Evolutionary conservation across 2,329 filamentous ascomycete species (phyloP).

Genomic region (Apiospora saccharicola): DNA sequence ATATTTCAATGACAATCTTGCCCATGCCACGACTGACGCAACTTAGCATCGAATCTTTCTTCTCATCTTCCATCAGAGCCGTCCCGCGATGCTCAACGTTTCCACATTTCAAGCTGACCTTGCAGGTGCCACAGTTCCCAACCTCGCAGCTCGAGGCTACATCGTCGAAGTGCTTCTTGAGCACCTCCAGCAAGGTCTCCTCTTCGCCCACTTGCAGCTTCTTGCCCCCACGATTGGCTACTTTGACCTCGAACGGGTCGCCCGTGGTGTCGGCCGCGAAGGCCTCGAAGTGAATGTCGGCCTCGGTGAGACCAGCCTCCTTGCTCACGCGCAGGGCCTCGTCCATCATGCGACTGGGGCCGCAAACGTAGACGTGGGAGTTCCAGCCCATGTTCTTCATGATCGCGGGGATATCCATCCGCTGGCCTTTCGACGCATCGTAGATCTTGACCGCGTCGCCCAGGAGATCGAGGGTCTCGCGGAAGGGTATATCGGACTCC

Average conservation of each 20-base stretch:
- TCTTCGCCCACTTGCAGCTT: slow-evolving; percentile 54
- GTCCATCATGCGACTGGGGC: slow-evolving; percentile 64
- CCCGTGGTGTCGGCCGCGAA: slow-evolving; percentile 62
- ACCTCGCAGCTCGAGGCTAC: slow-evolving; percentile 60
- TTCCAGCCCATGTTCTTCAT: slow-evolving; percentile 51
- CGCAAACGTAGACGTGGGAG: slow-evolving; percentile 68
- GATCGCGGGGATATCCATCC: slow-evolving; percentile 59
- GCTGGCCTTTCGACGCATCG: slow-evolving; percentile 56
- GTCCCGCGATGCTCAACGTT: slow-evolving; percentile 58
- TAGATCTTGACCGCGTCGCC: slow-evolving; percentile 57
- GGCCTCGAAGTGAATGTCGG: slow-evolving; percentile 67
- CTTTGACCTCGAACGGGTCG: slow-evolving; percentile 65
- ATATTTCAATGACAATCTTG: slow-evolving; percentile 57
- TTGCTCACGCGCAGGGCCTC: slow-evolving; percentile 52
- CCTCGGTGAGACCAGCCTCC: slow-evolving; percentile 51
- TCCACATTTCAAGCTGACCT: slow-evolving; percentile 50
- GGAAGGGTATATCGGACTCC: slow-evolving; percentile 61
- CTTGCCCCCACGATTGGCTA: slow-evolving; percentile 47
- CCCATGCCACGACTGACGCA: slow-evolving; percentile 62
- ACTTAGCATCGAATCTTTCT: slow-evolving; percentile 52
- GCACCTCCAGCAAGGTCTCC: slow-evolving; percentile 58
- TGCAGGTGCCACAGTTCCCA: slow-evolving; percentile 63
- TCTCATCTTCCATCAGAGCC: slow-evolving; percentile 55
- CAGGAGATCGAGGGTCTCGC: slow-evolving; percentile 52
- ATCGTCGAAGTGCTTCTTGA: slow-evolving; percentile 51